A percentile compares a stretch with the other conserved stretches of the same genome.
Conservation (phyloP, 495 filamentous ascomycete genomes). For the Mytilinidion resinicola region DNA sequence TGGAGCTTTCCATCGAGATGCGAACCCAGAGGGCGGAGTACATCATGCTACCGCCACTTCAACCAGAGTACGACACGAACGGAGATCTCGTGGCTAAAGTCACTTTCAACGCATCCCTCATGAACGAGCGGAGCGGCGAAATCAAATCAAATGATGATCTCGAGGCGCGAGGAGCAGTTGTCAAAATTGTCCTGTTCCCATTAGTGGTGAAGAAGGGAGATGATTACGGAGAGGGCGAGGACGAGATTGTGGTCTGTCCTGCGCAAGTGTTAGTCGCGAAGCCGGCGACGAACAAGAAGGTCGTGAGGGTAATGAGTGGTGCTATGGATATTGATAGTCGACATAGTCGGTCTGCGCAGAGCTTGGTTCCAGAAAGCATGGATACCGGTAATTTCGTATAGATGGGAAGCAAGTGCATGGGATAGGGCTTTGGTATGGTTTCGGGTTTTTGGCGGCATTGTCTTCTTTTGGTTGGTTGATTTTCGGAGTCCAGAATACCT, state of each 20-base stretch:
- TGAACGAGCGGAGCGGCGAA: conserved; percentile 83
- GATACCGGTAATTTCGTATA: conserved; percentile 28
- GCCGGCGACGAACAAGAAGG: conserved; percentile 35
- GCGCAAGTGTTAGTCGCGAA: conserved; percentile 79
- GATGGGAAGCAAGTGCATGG: background rate
- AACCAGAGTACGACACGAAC: conserved; percentile 87
- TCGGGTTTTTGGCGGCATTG: background rate
- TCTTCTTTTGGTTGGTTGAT: background rate
- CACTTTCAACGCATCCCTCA: conserved; percentile 77
- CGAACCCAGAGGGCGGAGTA: conserved; percentile 91
- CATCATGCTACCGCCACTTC: conserved; percentile 93
- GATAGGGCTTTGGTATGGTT: background rate
- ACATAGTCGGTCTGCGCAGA: conserved; percentile 21
- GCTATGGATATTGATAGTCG: conserved; percentile 39
- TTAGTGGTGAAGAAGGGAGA: conserved; percentile 91
- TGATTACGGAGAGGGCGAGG: conserved; percentile 73
- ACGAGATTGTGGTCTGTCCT: conserved; percentile 87
- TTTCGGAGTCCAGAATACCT: background rate
- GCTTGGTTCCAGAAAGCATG: conserved; percentile 27
- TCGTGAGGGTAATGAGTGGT: conserved; percentile 39
- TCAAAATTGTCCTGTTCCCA: conserved; percentile 88
- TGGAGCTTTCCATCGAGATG: conserved; percentile 90
- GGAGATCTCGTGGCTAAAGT: conserved; percentile 81
- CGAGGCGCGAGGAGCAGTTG: conserved; percentile 65
- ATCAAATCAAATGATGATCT: conserved; percentile 66